These are phyloP conservation scores for Acanthamoeba culbertsoni DNA, from an alignment of 208 protist species.

Conservation along the genomic window DNA sequence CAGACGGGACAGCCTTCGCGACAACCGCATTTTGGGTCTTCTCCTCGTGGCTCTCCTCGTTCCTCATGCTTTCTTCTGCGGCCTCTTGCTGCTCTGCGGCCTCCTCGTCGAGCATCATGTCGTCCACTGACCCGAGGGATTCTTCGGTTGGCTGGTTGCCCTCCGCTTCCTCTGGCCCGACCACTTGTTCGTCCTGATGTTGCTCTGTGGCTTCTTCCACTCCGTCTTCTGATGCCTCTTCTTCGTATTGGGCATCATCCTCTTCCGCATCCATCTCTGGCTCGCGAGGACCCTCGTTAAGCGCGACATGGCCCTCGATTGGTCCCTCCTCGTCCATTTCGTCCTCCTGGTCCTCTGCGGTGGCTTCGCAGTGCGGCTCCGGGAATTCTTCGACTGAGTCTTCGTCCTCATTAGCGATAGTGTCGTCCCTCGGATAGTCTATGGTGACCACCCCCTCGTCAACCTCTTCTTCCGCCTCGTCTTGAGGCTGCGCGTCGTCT, in stretches of 20 bases:
- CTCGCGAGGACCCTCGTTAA: background rate
- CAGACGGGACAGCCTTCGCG: no score
- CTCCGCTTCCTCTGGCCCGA: background rate
- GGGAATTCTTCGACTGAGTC: no score
- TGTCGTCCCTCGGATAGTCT: background rate
- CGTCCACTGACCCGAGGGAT: background rate
- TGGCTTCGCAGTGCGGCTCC: no score
- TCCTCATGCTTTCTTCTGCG: background rate
- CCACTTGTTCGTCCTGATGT: background rate
- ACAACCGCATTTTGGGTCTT: background rate
- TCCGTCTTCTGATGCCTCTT: background rate
- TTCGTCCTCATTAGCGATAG: background rate
- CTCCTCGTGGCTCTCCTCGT: background rate
- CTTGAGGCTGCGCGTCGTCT: background rate
- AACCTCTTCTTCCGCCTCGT: background rate
- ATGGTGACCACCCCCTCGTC: background rate
- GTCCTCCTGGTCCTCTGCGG: background rate
- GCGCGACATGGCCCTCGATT: background rate
- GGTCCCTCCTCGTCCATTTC: background rate
- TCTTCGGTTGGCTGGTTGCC: background rate
- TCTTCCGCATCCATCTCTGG: background rate
- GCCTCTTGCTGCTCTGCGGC: background rate
- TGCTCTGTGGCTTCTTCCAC: background rate
- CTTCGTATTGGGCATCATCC: background rate
- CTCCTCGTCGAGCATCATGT: slow-evolving; percentile 3